Percentiles rank a stretch among this genome's conserved stretches.
Evolutionary conservation across 805 yeast genomes (phyloP).

Genomic region (Lipomyces mesembrius): DNA sequence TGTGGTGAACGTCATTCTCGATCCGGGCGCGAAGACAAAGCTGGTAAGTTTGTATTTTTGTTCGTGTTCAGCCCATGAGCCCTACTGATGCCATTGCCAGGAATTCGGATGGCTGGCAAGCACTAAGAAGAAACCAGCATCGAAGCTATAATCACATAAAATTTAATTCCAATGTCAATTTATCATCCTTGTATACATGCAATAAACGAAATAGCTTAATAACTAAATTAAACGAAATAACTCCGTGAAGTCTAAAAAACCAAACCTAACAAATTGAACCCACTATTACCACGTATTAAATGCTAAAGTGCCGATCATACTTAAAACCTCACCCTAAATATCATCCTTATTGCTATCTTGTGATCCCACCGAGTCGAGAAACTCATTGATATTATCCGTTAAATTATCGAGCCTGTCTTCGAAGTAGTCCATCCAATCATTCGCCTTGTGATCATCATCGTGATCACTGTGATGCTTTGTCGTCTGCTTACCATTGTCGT

Average conservation of each 20-base stretch:
- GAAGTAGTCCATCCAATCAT: conserved; percentile 15
- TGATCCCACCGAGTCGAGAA: conserved; percentile 20
- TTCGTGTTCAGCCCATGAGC: neutral
- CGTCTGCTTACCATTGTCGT: neutral
- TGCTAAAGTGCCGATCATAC: neutral
- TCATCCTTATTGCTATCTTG: conserved; percentile 9
- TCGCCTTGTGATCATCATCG: conserved; percentile 9
- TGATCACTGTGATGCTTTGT: neutral
- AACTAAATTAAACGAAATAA: neutral
- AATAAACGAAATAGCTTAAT: neutral
- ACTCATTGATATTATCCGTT: conserved; percentile 24
- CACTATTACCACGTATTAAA: neutral
- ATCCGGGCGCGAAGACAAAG: conserved; percentile 59
- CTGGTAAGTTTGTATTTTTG: conserved; percentile 43
- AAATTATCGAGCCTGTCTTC: conserved; percentile 19
- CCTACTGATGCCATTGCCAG: conserved; percentile 4
- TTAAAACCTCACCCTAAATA: neutral
- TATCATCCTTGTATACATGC: conserved; percentile 2
- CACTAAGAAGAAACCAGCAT: conserved; percentile 43
- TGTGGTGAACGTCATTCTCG: conserved; percentile 65
- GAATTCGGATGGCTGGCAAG: conserved; percentile 73
- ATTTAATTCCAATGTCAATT: neutral
- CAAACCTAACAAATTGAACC: neutral
- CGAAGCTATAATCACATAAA: conserved; percentile 40
- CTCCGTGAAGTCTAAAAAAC: neutral